These are phyloP conservation scores for Sordariomycetes sp. DNA, from an alignment of 2,329 filamentous ascomycete species.

Conservation along the genomic window DNA sequence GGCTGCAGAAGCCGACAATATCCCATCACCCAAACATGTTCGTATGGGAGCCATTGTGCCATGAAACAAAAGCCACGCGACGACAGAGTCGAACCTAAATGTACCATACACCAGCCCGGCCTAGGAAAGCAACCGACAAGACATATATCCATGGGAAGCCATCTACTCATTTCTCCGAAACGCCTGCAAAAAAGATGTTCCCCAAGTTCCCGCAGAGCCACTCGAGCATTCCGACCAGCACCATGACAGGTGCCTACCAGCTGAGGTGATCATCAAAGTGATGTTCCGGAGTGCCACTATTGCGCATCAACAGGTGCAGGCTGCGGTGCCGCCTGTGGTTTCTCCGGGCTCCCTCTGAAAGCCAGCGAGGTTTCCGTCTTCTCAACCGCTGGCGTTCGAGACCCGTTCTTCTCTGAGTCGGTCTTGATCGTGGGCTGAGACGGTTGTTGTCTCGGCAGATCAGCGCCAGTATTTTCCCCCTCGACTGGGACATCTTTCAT, in stretches of 20 bases:
- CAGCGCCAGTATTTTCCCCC: not conserved
- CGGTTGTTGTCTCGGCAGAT: not conserved
- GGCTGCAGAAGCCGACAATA: no score
- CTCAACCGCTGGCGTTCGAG: not conserved
- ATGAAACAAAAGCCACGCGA: not conserved
- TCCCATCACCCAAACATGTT: not conserved
- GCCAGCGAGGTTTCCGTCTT: constrained; percentile 33
- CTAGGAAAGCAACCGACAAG: not conserved
- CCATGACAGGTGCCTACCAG: not conserved
- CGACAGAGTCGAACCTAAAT: not conserved
- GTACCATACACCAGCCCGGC: not conserved
- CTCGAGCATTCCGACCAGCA: not conserved
- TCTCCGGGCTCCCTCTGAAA: constrained; percentile 50
- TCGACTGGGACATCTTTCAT: constrained; percentile 3
- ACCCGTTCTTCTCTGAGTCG: not conserved
- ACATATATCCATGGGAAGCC: not conserved
- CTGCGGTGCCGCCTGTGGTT: constrained; percentile 23
- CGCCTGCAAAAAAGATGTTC: not conserved
- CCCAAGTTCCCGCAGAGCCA: not conserved
- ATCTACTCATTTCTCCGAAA: not conserved
- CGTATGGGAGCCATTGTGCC: not conserved
- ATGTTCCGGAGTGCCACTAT: not conserved
- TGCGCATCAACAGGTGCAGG: constrained; percentile 14
- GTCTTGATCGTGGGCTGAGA: not conserved
- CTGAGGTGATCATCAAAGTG: not conserved